Base-by-base conservation (phyloP, 768 basidiomycete species). In the Tulasnella sp. region DNA sequence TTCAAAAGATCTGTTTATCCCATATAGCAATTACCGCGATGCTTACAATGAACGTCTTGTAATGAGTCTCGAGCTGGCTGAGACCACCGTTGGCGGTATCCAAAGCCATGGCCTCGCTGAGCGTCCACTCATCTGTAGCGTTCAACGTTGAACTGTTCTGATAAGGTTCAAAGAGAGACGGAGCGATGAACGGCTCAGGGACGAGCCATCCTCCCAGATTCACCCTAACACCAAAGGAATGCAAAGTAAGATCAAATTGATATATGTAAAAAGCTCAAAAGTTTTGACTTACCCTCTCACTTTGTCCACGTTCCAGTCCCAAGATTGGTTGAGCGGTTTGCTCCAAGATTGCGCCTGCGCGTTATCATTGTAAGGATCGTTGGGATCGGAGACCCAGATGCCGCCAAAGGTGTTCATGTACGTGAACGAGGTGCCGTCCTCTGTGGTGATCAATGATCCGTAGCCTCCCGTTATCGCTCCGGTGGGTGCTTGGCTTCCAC, bases 171-270 rank as follows among this genome's bases (percentile, higher is more conserved):
- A 79, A 93, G 31, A 92, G 77, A 27, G 80, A 80, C 4, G 88
- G 89, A 2, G 73, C 68, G 68, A 87, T 87, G 65, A 44, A 54
- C 1, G 57, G 60, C 43, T 62, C 31, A 56, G 64, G 42, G 63
- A 78, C 79, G 53, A 97, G 77, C 96, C 96, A 98, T 52, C 94
- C 94, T 63, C 90, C 92, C 29, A 97, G 69, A 68, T 97, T 98
- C 58, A 97, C 92, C 44, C 92, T 91, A 63, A n/a, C 59, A 44
- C 57, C 11, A 11, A 12, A 15, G 17, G 2, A 24, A 5, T 7
- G 34, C 11, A 17, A 12, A 2, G 17, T 43, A 10, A 56, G 42
- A 25, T 31, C 21, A 15, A 15, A 10, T 43, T 24, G 22, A 19
- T 3, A 43, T 43, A n/a, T 12, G 29, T 15, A 29, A 24, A 11